These are phyloP conservation scores for Cercospora sojina DNA, from an alignment of 2,329 filamentous ascomycete genomes.

Conservation along the genomic window DNA sequence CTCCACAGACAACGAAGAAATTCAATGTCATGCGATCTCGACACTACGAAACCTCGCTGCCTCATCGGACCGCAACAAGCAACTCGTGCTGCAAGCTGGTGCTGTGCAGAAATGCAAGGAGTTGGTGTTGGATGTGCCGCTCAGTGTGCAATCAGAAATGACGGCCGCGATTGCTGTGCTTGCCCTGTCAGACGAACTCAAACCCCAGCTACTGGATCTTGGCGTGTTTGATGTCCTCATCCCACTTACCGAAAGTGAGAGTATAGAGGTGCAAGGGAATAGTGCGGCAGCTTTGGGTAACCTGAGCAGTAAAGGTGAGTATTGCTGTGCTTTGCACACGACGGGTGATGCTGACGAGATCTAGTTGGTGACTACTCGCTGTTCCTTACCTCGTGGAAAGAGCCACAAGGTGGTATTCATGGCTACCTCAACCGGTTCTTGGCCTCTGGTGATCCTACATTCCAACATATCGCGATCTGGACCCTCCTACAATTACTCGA, in stretches of 20 bases:
- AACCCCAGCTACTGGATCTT: conserved; percentile 82
- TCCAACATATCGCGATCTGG: conserved; percentile 99
- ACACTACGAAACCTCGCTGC: conserved; percentile 93
- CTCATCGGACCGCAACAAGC: conserved; percentile 96
- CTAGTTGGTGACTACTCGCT: conserved; percentile 94
- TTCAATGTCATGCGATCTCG: conserved; percentile 97
- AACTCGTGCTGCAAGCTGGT: conserved; percentile 91
- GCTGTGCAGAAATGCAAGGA: conserved; percentile 99
- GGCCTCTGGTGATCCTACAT: conserved; percentile 90
- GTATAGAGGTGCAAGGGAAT: conserved; percentile 97
- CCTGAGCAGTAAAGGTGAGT: conserved; percentile 88
- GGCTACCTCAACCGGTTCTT: conserved; percentile 93
- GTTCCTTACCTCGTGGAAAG: conserved; percentile 90
- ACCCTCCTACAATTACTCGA: conserved; percentile 92
- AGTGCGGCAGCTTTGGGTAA: conserved; percentile 95
- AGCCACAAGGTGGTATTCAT: conserved; percentile 90
- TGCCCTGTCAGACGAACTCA: conserved; percentile 91
- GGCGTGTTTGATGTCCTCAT: conserved; percentile 97
- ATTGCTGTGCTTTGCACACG: neutral
- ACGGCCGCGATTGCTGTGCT: conserved; percentile 98
- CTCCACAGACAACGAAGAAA: conserved; percentile 96
- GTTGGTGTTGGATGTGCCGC: conserved; percentile 84
- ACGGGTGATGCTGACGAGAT: conserved; percentile 30
- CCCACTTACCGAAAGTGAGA: conserved; percentile 88
- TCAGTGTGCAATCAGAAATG: conserved; percentile 98